Evolutionary conservation across 805 yeast species (phyloP).

Genomic region (Candida gorgasii): DNA sequence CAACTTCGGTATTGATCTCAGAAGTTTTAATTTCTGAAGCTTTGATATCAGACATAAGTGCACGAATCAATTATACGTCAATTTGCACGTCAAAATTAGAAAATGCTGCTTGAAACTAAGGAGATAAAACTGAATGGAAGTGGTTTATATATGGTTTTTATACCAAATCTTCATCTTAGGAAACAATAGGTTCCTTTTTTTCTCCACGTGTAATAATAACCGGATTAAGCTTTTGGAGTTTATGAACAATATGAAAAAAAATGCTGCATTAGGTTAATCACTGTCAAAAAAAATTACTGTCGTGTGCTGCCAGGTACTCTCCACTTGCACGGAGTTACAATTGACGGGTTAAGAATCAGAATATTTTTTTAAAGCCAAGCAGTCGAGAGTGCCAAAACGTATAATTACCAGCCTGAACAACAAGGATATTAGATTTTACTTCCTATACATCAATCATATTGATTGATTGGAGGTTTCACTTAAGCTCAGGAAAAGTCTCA

Average conservation of each 20-base stretch:
- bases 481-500: not conserved
- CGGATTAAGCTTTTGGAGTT: not conserved
- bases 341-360: no score
- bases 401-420: no score
- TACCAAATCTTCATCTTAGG: not conserved
- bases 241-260: not conserved
- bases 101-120: not conserved
- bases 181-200: not conserved
- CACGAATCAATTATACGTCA: not conserved
- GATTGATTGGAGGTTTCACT: no score
- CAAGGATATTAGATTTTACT: no score
- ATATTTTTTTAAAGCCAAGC: no score
- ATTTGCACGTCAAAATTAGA: not conserved
- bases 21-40: not conserved
- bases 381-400: no score
- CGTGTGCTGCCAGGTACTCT: not conserved
- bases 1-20: not conserved
- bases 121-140: not conserved
- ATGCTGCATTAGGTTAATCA: not conserved
- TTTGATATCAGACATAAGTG: not conserved
- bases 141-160: not conserved
- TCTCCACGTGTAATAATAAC: conserved; percentile 6
- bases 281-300: not conserved
- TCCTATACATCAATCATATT: no score
- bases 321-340: not conserved